A percentile compares a stretch with the other conserved stretches of the same genome.
These are phyloP conservation scores for Aspergillus sp. DNA, from an alignment of 2,329 filamentous ascomycete genomes.

Conservation along the genomic window DNA sequence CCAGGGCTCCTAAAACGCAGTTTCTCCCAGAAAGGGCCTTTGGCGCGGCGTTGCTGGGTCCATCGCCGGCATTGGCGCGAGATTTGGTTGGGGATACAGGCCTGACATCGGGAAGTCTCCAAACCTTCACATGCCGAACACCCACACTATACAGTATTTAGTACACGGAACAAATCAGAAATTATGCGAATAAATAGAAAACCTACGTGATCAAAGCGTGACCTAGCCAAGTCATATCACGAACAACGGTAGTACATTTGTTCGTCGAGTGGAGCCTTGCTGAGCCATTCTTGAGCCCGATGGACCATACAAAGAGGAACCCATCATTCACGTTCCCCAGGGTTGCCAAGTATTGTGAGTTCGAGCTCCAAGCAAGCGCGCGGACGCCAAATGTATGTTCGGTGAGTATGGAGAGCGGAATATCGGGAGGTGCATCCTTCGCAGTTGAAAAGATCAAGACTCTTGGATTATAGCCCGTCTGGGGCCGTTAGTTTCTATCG, in stretches of 20 bases:
- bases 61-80: conserved; percentile 48
- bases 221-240: conserved; percentile 88
- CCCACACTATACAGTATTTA: conserved; percentile 57
- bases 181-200: neutral
- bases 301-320: conserved; percentile 86
- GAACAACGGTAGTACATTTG: conserved; percentile 84
- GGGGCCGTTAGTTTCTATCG: conserved; percentile 26
- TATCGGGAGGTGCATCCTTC: conserved; percentile 74
- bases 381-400: conserved; percentile 91
- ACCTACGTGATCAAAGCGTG: conserved; percentile 71
- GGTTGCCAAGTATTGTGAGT: conserved; percentile 83
- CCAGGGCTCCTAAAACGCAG: conserved; percentile 75
- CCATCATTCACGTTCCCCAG: conserved; percentile 88
- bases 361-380: conserved; percentile 83
- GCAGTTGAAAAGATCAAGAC: conserved; percentile 84
- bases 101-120: conserved; percentile 73
- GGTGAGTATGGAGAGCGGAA: conserved; percentile 77
- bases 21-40: conserved; percentile 83
- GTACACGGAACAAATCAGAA: neutral
- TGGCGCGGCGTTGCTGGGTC: conserved; percentile 44
- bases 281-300: conserved; percentile 78
- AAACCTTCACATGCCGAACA: conserved; percentile 88
- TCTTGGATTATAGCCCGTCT: conserved; percentile 87
- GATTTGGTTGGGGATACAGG: conserved; percentile 64
- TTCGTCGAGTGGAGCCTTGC: conserved; percentile 82